Evolutionary conservation across 768 basidiomycete species (phyloP).

Genomic region (Lactarius tabidus): DNA sequence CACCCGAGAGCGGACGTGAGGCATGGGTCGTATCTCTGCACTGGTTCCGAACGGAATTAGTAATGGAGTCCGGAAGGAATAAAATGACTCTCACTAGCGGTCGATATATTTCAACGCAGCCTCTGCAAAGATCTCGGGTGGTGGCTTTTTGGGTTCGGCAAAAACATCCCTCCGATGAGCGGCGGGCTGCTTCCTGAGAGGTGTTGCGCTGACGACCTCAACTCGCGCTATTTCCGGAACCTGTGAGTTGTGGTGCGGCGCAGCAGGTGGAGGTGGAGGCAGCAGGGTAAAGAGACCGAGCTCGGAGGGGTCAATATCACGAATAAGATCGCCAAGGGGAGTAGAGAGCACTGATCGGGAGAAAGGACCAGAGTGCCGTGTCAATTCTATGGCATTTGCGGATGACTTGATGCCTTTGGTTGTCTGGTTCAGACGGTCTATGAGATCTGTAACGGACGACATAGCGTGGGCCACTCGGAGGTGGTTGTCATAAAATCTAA

Average conservation of each 20-base stretch:
- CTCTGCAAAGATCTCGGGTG: conserved; percentile 71
- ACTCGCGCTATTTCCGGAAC: conserved; percentile 53
- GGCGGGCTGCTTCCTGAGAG: conserved; percentile 49
- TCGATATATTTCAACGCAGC: conserved; percentile 76
- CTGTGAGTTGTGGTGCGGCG: conserved; percentile 32
- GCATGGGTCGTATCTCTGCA: conserved; percentile 45
- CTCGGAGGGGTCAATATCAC: conserved; percentile 74
- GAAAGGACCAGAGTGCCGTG: conserved; percentile 42
- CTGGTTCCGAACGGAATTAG: conserved; percentile 7
- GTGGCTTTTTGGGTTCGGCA: conserved; percentile 42
- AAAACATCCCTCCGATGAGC: conserved; percentile 34
- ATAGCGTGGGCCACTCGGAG: conserved; percentile 31
- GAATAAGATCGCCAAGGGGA: conserved; percentile 69
- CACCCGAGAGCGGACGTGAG: conserved; percentile 43
- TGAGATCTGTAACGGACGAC: conserved; percentile 60
- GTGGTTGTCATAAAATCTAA: neutral
- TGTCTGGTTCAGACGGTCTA: conserved; percentile 57
- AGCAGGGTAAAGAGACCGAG: conserved; percentile 71
- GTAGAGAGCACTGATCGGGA: conserved; percentile 60
- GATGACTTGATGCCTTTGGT: conserved; percentile 49
- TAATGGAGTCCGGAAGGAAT: neutral
- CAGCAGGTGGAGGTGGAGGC: conserved; percentile 28
- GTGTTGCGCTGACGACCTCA: conserved; percentile 67
- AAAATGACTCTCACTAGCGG: conserved; percentile 55
- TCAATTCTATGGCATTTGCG: conserved; percentile 34